Conservation (phyloP, 495 filamentous ascomycete species). For the Trichoderma gamsii region DNA sequence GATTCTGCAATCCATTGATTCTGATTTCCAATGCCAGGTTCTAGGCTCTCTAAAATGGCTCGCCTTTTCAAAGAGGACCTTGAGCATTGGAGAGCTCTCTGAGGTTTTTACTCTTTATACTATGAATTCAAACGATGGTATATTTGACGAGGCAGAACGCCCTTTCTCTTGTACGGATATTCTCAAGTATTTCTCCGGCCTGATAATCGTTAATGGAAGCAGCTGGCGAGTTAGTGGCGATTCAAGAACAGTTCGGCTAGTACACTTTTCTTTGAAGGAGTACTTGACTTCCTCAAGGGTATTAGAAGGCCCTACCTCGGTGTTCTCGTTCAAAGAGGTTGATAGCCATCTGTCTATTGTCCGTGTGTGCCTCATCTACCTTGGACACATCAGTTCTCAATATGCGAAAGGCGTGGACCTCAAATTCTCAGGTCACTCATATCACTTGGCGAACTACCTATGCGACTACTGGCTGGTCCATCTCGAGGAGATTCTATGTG, state of each 20-base stretch:
- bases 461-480: background rate
- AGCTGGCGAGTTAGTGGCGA: no score
- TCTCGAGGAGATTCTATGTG: background rate
- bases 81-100: background rate
- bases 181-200: background rate
- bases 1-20: background rate
- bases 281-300: background rate
- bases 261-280: background rate
- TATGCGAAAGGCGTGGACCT: no score
- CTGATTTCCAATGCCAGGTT: background rate
- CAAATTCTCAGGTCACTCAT: background rate
- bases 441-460: background rate
- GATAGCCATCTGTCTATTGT: background rate
- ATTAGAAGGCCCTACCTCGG: background rate
- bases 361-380: background rate
- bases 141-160: background rate
- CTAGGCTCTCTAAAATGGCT: background rate
- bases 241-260: no score
- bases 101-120: background rate
- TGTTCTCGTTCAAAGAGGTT: background rate
- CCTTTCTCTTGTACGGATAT: background rate
- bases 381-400: background rate
- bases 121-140: background rate
- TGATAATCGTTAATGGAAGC: background rate
- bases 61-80: background rate